phyloP scores from a whole-genome alignment of 2,329 filamentous ascomycete species.

The Sclerotinia glacialis region DNA sequence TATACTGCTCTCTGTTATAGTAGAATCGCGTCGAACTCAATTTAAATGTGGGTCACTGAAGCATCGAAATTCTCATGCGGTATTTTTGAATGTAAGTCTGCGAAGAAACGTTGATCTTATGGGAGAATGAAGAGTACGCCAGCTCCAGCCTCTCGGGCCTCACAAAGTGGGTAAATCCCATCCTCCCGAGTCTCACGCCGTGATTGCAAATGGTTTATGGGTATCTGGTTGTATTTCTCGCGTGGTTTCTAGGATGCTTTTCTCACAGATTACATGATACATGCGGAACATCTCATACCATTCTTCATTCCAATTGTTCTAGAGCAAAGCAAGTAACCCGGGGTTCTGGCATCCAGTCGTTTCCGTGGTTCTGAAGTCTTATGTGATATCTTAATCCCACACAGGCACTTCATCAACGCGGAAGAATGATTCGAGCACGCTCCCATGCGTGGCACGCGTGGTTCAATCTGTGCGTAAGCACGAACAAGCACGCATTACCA shows the following conservation, averaged over 20 bases:
- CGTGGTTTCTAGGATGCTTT: conserved; percentile 20
- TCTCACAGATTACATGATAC: conserved; percentile 15
- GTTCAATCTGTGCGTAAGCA: conserved; percentile 1
- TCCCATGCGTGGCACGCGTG: conserved; percentile 10
- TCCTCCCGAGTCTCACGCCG: conserved; percentile 5
- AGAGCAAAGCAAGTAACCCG: conserved; percentile 8
- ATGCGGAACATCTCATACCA: conserved; percentile 20
- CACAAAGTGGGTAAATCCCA: neutral
- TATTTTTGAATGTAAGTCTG: neutral
- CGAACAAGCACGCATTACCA: neutral
- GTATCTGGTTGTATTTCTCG: conserved; percentile 8
- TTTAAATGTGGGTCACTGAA: neutral
- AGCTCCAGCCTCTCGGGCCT: no score
- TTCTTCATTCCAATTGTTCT: neutral
- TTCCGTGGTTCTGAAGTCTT: conserved; percentile 8
- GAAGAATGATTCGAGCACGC: neutral
- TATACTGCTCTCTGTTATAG: neutral
- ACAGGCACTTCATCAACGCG: conserved; percentile 1
- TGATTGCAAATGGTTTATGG: conserved; percentile 1
- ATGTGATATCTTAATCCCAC: conserved; percentile 20
- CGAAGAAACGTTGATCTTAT: neutral
- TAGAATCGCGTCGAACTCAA: no score
- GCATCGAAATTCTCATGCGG: neutral
- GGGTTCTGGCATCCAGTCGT: conserved; percentile 9
- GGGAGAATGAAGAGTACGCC: neutral